phyloP scores from a whole-genome alignment of 2,329 filamentous ascomycete genomes.

The Fulvia fulva region DNA sequence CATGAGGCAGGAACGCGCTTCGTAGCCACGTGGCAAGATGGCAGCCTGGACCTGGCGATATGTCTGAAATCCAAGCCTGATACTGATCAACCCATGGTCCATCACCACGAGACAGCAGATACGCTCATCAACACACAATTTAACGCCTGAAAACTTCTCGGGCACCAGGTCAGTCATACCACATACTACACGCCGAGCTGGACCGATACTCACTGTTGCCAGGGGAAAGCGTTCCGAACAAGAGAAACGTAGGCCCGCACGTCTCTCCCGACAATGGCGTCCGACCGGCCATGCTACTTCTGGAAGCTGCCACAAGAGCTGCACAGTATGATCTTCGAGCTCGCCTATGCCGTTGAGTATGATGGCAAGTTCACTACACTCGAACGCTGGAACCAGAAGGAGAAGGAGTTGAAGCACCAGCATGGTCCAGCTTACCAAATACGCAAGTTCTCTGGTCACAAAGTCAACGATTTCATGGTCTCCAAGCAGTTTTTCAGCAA shows the following conservation, averaged over 20 bases:
- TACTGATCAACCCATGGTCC: not conserved
- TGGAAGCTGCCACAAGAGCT: not conserved
- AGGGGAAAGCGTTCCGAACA: too few species aligned
- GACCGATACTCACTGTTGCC: too few species aligned
- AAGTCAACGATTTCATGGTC: not conserved
- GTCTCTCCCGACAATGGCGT: too few species aligned
- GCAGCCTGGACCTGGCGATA: not conserved
- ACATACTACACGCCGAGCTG: too few species aligned
- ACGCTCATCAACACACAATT: too few species aligned
- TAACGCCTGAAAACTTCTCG: too few species aligned
- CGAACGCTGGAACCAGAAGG: not conserved
- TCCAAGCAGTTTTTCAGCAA: not conserved
- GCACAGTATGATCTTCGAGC: too few species aligned
- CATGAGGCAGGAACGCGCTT: not conserved
- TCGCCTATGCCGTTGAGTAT: not conserved
- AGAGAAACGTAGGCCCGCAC: too few species aligned
- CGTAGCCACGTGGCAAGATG: not conserved
- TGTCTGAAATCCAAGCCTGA: not conserved
- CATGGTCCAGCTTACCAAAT: not conserved
- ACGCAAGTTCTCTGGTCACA: not conserved
- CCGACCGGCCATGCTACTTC: not conserved
- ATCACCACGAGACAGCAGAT: not conserved
- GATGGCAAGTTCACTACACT: not conserved
- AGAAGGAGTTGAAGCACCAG: not conserved
- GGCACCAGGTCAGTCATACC: too few species aligned